Evolutionary conservation across 768 basidiomycete genomes (phyloP).

Genomic region (Paxillus rubicundulus): DNA sequence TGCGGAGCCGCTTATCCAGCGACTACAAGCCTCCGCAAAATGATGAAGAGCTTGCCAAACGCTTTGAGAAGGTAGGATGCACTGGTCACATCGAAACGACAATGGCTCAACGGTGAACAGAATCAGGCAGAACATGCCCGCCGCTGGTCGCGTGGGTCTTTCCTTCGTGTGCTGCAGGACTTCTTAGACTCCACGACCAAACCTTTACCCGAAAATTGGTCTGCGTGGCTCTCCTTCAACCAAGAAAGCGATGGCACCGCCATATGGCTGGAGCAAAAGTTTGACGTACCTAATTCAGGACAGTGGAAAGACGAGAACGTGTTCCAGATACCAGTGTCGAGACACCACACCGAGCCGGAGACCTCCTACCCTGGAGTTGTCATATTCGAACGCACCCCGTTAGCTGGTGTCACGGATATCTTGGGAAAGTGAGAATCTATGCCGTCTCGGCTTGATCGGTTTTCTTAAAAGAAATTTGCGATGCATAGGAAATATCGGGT

Average conservation of each 20-base stretch:
- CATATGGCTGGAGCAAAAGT: slow-evolving; percentile 79
- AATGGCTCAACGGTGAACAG: slow-evolving; percentile 36
- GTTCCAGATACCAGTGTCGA: slow-evolving; percentile 53
- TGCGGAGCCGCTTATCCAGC: slow-evolving; percentile 34
- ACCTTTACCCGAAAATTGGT: slow-evolving; percentile 46
- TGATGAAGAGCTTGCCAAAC: slow-evolving; percentile 62
- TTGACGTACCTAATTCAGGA: slow-evolving; percentile 64
- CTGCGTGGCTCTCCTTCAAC: slow-evolving; percentile 73
- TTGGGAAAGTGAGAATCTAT: slow-evolving; percentile 54
- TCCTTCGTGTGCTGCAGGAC: slow-evolving; percentile 42
- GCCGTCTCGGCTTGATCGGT: neutral
- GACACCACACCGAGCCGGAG: slow-evolving; percentile 14
- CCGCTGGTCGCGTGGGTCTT: slow-evolving; percentile 75
- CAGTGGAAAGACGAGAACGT: slow-evolving; percentile 56
- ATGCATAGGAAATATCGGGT: slow-evolving; percentile 60
- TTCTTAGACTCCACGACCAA: slow-evolving; percentile 36
- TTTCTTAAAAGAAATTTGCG: neutral
- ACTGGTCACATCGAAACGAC: neutral
- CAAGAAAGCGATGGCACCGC: slow-evolving; percentile 71
- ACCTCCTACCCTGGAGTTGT: slow-evolving; percentile 57
- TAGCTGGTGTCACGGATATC: slow-evolving; percentile 60
- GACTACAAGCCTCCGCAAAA: slow-evolving; percentile 54
- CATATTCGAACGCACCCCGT: slow-evolving; percentile 72
- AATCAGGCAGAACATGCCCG: slow-evolving; percentile 69
- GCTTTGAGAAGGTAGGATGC: slow-evolving; percentile 62